Base-by-base conservation (phyloP, 331 rosid species). In the Acacia pycnantha region DNA sequence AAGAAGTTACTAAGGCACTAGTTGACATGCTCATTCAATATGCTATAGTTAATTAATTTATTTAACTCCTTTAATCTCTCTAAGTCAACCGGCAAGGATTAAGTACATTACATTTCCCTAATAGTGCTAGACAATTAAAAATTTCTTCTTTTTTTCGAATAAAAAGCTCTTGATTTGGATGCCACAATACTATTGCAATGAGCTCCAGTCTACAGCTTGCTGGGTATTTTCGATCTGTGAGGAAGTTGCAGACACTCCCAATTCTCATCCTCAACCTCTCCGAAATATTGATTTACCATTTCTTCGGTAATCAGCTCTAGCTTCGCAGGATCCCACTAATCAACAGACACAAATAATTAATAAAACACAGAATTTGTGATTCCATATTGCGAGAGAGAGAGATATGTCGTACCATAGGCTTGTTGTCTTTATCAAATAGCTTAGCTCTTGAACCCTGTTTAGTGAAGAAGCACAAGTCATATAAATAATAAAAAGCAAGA, bases 271-370 rank as follows among this genome's bases (percentile, higher is more conserved):
- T 76, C 50, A 37, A 70, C 8, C 11, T n/a, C 27, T 18, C 2
- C 13, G 11, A 85, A 85, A 48, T 4, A 72, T 53, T 51, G 70
- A 70, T 80, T 77, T 44, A 84, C 87, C 70, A 59, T 58, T 75
- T 80, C 74, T 58, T 75, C 56, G 8, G 19, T 62, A 27, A 80
- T 84, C 24, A 69, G 56, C 64, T 75, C 84, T 27, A 76, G 65
- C 47, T 65, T 84, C 5, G 82, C 29, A 58, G 65, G 31, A 21
- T 58, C 84, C 87, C 87, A 84, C 82, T 62, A 62, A 27, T 62
- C 62, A 15, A 0, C 26, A 54, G 6, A 41, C 13, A 54, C 27
- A 21, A 54, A 21, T 54, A 7, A 54, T 7, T 6, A 4, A 54
- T 37, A 37, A 37, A 37, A 37, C 41, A 37, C 62, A 54, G 0